Conservation (phyloP, 345 rosid genomes). For the Lumnitzera racemosa region DNA sequence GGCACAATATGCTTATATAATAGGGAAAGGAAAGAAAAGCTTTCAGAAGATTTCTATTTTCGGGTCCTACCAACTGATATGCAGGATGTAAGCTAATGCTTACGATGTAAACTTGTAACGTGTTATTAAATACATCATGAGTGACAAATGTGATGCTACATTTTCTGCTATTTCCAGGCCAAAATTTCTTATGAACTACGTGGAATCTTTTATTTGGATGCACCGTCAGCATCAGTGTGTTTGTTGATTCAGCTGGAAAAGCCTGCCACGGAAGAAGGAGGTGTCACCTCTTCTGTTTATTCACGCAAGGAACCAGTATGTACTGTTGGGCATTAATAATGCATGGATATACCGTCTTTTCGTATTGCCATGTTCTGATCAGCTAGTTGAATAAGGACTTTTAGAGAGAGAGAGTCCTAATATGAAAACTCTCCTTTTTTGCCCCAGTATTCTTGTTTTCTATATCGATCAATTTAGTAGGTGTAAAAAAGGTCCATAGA, state of each 20-base stretch:
- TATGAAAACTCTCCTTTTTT: no score
- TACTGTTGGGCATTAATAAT: constrained; percentile 16
- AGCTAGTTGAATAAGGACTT: no score
- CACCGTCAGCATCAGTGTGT: constrained; percentile 86
- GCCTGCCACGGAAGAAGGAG: constrained; percentile 92
- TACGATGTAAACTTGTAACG: not conserved
- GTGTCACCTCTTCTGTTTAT: constrained; percentile 85
- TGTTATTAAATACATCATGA: not conserved
- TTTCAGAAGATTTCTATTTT: constrained; percentile 90
- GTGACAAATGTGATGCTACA: constrained; percentile 5
- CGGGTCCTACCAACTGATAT: constrained; percentile 57
- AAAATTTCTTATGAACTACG: constrained; percentile 53
- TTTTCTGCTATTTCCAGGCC: constrained; percentile 34
- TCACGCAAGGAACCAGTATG: constrained; percentile 99
- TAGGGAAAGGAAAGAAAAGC: constrained; percentile 89
- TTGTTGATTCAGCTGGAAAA: constrained; percentile 86
- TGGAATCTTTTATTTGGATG: constrained; percentile 87
- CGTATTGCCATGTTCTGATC: not conserved
- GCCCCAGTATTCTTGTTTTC: no score
- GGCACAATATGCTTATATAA: constrained; percentile 88
- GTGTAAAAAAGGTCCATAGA: no score
- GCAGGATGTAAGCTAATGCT: constrained; percentile 61
- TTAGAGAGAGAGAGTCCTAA: no score
- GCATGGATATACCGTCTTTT: constrained; percentile 1
- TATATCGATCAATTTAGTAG: no score